phyloP scores from a whole-genome alignment of 2,329 filamentous ascomycete genomes.

The Pestalotiopsis sp. region DNA sequence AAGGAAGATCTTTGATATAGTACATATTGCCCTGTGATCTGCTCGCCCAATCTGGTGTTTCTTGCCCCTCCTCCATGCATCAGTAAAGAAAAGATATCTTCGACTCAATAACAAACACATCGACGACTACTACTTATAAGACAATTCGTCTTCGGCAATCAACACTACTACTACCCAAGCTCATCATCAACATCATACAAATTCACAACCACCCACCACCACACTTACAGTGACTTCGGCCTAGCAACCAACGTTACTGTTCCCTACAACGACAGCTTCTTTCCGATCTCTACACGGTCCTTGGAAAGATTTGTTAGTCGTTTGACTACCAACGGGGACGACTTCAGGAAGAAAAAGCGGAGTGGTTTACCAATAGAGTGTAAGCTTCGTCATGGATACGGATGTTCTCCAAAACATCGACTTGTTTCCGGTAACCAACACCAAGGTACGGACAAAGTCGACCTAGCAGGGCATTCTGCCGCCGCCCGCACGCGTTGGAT shows the following conservation, averaged over 20 bases:
- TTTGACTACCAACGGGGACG: background rate
- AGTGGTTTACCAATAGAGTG: background rate
- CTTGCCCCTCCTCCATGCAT: background rate
- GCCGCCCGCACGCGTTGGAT: background rate
- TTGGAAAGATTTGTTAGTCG: background rate
- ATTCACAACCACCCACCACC: background rate
- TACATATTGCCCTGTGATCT: conserved; percentile 4
- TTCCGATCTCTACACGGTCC: background rate
- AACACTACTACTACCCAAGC: background rate
- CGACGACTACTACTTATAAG: background rate
- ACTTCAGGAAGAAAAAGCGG: conserved; percentile 1
- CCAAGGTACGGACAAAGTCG: conserved; percentile 26
- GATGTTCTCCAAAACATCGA: conserved; percentile 37
- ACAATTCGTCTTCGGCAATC: background rate
- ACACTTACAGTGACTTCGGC: background rate
- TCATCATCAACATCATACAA: background rate
- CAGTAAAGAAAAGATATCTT: background rate
- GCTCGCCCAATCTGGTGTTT: background rate
- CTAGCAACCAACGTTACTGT: background rate
- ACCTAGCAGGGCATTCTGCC: background rate
- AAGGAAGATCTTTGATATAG: background rate
- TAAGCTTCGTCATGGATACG: conserved; percentile 33
- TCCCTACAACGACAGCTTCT: background rate
- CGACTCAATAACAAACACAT: background rate
- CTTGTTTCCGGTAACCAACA: conserved; percentile 32